Base-by-base conservation (phyloP, 768 basidiomycete genomes). In the Imleria badia region DNA sequence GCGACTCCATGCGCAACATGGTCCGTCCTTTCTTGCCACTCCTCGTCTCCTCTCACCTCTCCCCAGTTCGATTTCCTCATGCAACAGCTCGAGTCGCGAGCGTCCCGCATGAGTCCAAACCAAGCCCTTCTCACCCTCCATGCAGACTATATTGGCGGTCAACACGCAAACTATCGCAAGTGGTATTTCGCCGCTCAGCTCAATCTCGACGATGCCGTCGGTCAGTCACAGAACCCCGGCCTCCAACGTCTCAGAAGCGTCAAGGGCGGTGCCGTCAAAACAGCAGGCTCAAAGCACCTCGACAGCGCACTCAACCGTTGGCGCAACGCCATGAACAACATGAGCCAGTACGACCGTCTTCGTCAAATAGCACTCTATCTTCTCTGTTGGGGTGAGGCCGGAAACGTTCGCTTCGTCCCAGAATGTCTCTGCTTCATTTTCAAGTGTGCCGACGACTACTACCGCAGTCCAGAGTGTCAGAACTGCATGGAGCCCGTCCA, bases 151-250 rank as follows among this genome's bases (percentile, higher is more conserved):
- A 98, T 99, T 56, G 97, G 97, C 52, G 97, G 97, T 43, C 91
- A 94, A 67, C 91, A 98, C 68, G 97, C 97, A 62, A 98, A 98
- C 77, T 98, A 98, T 73, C 90, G 97, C 71, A 98, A 98, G 74
- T 98, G 97, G 97, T 99, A 99, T 71, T 99, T 98, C 71, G 97
- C 97, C 35, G 94, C 96, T 13, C 97, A 99, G 70, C 89, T 99
- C 71, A 96, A 98, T 71, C 88, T 99, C 53, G 97, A 99, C 75
- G 97, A 99, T 66, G 96, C 96, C 29, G 94, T 98, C 55, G 97
- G 97, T 45, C 89, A 94, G 62, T 84, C 88, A 10, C 90, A 96
- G 68, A 97, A 98, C 72, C 92, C 93, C 13, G 94, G 94, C 58
- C 81, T 97, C 23, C 86, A 92, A 55, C 89, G 94, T 19, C 83